phyloP scores from a whole-genome alignment of 257 asterid species.

The Lycium ferocissimum region DNA sequence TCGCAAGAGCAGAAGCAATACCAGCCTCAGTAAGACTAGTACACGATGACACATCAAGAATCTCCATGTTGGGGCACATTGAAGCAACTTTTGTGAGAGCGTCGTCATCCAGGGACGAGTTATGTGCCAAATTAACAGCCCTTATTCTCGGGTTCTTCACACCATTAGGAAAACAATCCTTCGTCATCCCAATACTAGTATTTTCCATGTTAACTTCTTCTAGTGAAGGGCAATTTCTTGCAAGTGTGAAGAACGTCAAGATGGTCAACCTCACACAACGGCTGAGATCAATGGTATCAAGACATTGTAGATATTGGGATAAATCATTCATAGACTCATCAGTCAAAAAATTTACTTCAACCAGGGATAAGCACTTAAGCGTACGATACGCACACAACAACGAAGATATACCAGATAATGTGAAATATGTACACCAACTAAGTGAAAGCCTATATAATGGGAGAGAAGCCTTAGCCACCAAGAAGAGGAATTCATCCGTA shows the following conservation, averaged over 20 bases:
- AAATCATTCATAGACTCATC: slow-evolving; percentile 24
- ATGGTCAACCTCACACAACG: slow-evolving; percentile 6
- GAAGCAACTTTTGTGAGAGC: slow-evolving; percentile 25
- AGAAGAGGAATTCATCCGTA: slow-evolving; percentile 31
- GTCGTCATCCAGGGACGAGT: background rate
- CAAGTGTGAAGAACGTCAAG: slow-evolving; percentile 26
- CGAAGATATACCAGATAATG: slow-evolving; percentile 26
- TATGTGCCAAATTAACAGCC: slow-evolving; percentile 22
- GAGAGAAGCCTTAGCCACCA: slow-evolving; percentile 29
- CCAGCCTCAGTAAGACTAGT: slow-evolving; percentile 29
- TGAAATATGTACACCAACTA: slow-evolving; percentile 26
- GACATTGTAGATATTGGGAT: slow-evolving; percentile 26
- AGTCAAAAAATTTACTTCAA: background rate
- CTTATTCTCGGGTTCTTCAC: slow-evolving; percentile 18
- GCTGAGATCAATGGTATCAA: slow-evolving; percentile 24
- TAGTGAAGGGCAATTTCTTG: slow-evolving; percentile 31
- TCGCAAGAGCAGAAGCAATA: slow-evolving; percentile 27
- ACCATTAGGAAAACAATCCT: background rate
- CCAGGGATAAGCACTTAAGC: slow-evolving; percentile 30
- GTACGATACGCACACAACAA: slow-evolving; percentile 22
- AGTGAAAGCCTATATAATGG: slow-evolving; percentile 29
- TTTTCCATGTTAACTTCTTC: slow-evolving; percentile 22
- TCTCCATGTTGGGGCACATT: slow-evolving; percentile 32
- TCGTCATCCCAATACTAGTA: slow-evolving; percentile 1
- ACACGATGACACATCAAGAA: slow-evolving; percentile 31